Evolutionary conservation across 2,329 filamentous ascomycete species (phyloP).

Genomic region (Diaporthe citriasiana): DNA sequence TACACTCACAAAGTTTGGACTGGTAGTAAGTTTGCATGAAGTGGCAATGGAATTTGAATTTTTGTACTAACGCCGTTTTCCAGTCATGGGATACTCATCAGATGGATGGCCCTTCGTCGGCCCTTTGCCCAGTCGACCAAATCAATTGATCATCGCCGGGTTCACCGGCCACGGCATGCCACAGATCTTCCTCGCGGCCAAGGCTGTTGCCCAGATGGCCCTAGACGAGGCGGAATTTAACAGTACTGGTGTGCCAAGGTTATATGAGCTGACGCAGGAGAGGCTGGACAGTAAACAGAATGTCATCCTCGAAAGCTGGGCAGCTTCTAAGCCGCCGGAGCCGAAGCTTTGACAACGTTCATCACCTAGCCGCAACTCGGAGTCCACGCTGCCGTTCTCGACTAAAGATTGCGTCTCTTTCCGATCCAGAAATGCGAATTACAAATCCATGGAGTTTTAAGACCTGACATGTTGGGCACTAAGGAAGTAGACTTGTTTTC

Average conservation of each 20-base stretch:
- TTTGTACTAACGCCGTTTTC: neutral
- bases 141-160: slow-evolving; percentile 61
- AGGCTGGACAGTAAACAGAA: slow-evolving; percentile 47
- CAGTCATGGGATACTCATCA: slow-evolving; percentile 59
- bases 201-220: slow-evolving; percentile 59
- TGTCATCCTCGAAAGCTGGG: slow-evolving; percentile 38
- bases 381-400: neutral
- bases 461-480: too few relatives aligned
- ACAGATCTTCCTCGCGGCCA: slow-evolving; percentile 56
- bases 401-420: too few relatives aligned
- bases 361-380: fast-evolving
- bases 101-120: slow-evolving; percentile 62
- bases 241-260: slow-evolving; percentile 53
- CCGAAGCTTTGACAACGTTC: slow-evolving; percentile 2
- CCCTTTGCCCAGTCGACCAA: slow-evolving; percentile 54
- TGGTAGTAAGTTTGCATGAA: slow-evolving; percentile 50
- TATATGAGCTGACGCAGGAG: slow-evolving; percentile 53
- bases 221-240: slow-evolving; percentile 49
- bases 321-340: slow-evolving; percentile 19
- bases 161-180: slow-evolving; percentile 68
- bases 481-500: too few relatives aligned
- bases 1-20: slow-evolving; percentile 57
- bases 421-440: too few relatives aligned
- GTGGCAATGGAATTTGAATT: fast-evolving
- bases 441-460: too few relatives aligned